Evolutionary conservation across 805 yeast genomes (phyloP), one percentile per base, ranked within the genome.

Genomic region (Lachancea nothofagi): DNA sequence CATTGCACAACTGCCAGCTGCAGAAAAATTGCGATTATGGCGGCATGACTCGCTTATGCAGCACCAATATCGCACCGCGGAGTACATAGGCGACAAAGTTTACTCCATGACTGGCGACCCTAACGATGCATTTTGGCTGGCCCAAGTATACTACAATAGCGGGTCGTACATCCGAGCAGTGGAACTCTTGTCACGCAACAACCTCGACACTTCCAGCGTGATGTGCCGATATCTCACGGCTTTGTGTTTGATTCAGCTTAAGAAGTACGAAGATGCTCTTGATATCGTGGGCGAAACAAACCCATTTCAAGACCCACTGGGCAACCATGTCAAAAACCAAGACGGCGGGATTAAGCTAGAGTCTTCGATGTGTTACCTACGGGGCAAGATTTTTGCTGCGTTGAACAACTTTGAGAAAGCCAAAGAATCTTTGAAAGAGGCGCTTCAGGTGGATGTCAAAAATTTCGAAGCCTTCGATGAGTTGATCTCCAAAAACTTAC

Each of bases 51-150:
- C 98, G 0, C 61, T 83, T 41, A 79, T 83, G 81, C 95, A 89
- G 51, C 97, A 89, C 58, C 94, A 88, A 46, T 85, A 85, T 59
- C 72, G 72, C 31, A 86, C 97, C 0, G 97, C 97, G 0, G 90
- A 83, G 51, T 87, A 79, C 57, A 75, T 93, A 20, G 97, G 96
- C 12, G 96, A 93, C 64, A 90, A 89, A 53, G 85, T 93, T 6
- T 71, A 86, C 29, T 75, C 88, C 1, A 65, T 93, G 44, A 88
- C 97, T 0, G 72, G 73, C 43, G 96, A 89, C 55, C 83, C 96
- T 10, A 85, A 82, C 54, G 97, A 90, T 58, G 96, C 96, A 8
- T 90, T 87, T 61, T 89, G 97, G 96, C 69, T 90, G 22, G 96
- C 96, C 0, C 96, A 90, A 64, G 95, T 84, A 4, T 79, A 83